Evolutionary conservation across 1,284 basidiomycete genomes (phyloP), one percentile per base, ranked within the genome.

Genomic region (Tilletia caries): DNA sequence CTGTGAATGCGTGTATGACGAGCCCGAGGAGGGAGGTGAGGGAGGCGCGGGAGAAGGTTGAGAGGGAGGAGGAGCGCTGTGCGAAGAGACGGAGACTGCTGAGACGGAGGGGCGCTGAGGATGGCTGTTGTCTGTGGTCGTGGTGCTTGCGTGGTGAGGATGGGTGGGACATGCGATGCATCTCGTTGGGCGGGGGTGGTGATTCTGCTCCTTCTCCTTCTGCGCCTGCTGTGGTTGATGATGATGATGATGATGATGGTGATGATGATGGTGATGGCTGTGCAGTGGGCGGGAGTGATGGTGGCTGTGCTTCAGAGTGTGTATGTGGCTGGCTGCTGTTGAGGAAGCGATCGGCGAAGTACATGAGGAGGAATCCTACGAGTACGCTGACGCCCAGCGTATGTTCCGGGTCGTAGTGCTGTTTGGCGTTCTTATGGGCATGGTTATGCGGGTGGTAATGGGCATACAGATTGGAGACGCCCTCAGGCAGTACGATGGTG

Each of bases 401-500:
- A 33, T 75, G 72, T 44, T 78, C 78, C 18, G 79, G 62, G 34
- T 69, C 50, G 6, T 68, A 58, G 6, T 68, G 46, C 12, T 46
- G 25, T 54, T 5, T 41, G 29, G 12, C n/a, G 6, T 58, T 13
- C 48, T 54, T 41, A 6, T 67, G 62, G 13, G 41, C 33, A 18
- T 46, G 67, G 10, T 6, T 10, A 13, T 34, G 33, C 18, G 20
- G 67, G 32, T 27, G 50, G 32, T 37, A 71, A 20, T 62, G 37
- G 8, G 15, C 48, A 70, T 68, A 20, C 37, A 76, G 76, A 32
- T 77, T 68, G 5, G 77, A 66, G 37, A 58, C 69, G 20, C 80
- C 81, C 67, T 82, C 81, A 1, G 81, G 81, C 5, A 82, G 74
- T 46, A 82, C 79, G 37, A 82, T 77, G 13, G 80, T 81, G 65